Evolutionary conservation across 495 filamentous ascomycete genomes (phyloP).

Genomic region (Penicillium turbatum): DNA sequence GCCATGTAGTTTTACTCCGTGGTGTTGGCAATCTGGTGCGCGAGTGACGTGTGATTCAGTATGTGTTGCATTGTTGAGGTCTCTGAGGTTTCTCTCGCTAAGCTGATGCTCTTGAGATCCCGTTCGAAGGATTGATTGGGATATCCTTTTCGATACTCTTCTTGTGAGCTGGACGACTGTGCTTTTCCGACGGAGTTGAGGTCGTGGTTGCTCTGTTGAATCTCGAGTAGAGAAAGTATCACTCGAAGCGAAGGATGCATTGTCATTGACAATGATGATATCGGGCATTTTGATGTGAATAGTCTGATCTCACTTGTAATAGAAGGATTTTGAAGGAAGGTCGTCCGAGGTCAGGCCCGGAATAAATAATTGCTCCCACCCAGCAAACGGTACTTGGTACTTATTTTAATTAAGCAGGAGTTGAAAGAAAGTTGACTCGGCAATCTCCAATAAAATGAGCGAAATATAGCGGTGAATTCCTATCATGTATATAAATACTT

Average conservation of each 20-base stretch:
- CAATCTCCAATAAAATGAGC: background rate
- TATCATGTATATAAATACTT: background rate
- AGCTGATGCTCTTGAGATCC: constrained; percentile 2
- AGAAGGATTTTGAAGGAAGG: background rate
- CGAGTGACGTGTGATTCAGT: background rate
- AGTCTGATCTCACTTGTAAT: background rate
- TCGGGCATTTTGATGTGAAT: constrained; percentile 9
- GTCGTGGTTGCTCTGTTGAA: background rate
- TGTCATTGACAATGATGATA: constrained; percentile 11
- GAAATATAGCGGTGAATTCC: background rate
- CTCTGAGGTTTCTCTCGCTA: constrained; percentile 17
- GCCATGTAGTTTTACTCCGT: background rate
- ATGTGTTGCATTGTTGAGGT: constrained; percentile 1
- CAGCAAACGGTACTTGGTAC: background rate
- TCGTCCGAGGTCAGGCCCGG: background rate
- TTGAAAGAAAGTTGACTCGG: background rate
- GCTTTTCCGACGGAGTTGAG: constrained; percentile 10
- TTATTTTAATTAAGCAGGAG: background rate
- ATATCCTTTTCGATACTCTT: constrained; percentile 23
- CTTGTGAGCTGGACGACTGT: constrained; percentile 17
- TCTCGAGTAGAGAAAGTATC: constrained; percentile 17
- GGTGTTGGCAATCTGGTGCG: background rate
- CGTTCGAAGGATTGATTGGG: constrained; percentile 5
- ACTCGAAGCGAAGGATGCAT: constrained; percentile 11
- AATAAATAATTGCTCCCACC: background rate